Base-by-base conservation (phyloP, 1,284 basidiomycete genomes). In the Rhodotorula sp. region DNA sequence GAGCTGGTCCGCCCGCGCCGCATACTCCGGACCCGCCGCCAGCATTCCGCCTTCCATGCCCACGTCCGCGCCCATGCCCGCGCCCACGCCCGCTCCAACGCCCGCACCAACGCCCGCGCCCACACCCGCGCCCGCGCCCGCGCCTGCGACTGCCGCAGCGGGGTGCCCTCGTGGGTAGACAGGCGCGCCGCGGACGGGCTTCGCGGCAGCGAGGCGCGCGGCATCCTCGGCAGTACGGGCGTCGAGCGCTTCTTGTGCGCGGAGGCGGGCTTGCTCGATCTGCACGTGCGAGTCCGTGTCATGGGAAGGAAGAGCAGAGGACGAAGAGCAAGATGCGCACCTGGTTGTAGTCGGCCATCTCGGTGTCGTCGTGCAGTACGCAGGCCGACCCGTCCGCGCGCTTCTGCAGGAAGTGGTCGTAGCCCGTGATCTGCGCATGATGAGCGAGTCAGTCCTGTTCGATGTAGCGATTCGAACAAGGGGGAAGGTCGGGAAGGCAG, bases 261-360 rank as follows among this genome's bases (percentile, higher is more conserved):
- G 54, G 29, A 44, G 54, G 44, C 70, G 65, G 12, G 70, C 70
- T 41, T 44, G 61, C 55, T 71, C 70, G 53, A 71, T 34, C 69
- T 66, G 56, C 21, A 32, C 15, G 32, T 22, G 36, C 10, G 22
- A 17, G 36, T 25, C 8, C 22, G 25, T 12, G 25, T 57, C 57
- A 6, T 7, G 0, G 7, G 41, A 6, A 51, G 9, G 9, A n/a
- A n/a, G 13, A 21, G 10, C 44, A 36, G 21, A 2, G 12, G 32
- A 22, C 46, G 8, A 15, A 27, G 21, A 54, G 12, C 8, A 19
- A 13, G 36, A 27, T 0, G 41, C 60, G 46, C 3, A 66, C 69
- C 61, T 71, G 61, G 57, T 51, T 39, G 36, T 36, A 56, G 44
- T 69, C 64, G 12, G 60, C 36, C 41, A 51, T 34, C 50, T 36